Evolutionary conservation across 495 filamentous ascomycete species (phyloP).

Genomic region (Friedmanniomyces endolithicus): DNA sequence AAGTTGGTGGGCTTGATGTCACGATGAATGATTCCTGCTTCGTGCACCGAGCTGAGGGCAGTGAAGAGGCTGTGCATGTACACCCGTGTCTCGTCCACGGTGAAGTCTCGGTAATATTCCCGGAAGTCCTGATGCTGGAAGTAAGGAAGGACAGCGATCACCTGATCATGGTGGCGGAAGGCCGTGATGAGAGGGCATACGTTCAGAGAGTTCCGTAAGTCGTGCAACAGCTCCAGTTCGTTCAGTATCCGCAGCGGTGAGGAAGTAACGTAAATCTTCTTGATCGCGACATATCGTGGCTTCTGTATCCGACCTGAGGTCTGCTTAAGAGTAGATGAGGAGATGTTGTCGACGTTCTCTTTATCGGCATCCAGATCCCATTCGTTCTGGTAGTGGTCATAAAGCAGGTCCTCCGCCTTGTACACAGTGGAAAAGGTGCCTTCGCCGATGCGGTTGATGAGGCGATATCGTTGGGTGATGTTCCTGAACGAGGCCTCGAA

Average conservation of each 20-base stretch:
- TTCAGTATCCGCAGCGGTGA: conserved; percentile 88
- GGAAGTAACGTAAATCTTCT: conserved; percentile 98
- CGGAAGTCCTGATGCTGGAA: conserved; percentile 94
- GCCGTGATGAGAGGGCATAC: conserved; percentile 95
- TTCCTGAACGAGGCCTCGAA: conserved; percentile 70
- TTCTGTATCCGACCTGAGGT: conserved; percentile 37
- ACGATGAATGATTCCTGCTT: conserved; percentile 73
- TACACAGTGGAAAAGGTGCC: conserved; percentile 98
- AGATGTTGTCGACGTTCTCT: conserved; percentile 48
- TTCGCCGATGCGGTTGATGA: conserved; percentile 96
- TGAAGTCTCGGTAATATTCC: conserved; percentile 83
- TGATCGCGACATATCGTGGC: conserved; percentile 82
- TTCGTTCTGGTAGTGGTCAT: conserved; percentile 68
- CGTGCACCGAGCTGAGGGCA: conserved; percentile 72
- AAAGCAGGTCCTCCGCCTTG: conserved; percentile 91
- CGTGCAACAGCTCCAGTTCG: conserved; percentile 90
- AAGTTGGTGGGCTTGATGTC: conserved; percentile 99
- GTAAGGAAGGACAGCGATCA: conserved; percentile 86
- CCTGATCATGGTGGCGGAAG: conserved; percentile 85
- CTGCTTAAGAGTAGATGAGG: conserved; percentile 18
- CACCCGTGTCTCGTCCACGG: conserved; percentile 65
- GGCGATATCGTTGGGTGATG: conserved; percentile 68
- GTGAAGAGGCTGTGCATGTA: conserved; percentile 85
- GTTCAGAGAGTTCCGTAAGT: conserved; percentile 63
- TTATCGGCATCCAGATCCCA: conserved; percentile 64